A percentile compares a stretch with the other conserved stretches of the same genome.
phyloP scores from a whole-genome alignment of 192 early-diverging fungal genomes.

The Rhizophagus prolifer region DNA sequence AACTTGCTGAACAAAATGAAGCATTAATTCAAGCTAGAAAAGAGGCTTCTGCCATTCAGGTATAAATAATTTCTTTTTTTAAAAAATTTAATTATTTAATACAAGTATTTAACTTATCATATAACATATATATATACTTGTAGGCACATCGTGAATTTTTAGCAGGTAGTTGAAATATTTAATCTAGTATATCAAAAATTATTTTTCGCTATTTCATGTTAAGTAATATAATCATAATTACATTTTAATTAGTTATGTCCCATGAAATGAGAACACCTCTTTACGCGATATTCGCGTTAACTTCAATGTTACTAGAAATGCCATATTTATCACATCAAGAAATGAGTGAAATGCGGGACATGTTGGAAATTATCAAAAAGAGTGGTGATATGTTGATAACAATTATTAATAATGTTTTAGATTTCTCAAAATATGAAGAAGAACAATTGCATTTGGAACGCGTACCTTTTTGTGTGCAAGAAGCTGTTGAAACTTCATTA shows the following conservation, averaged over 20 bases:
- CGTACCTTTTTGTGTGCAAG: slow-evolving; percentile 60
- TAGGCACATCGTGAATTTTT: slow-evolving; percentile 23
- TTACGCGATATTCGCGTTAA: slow-evolving; percentile 22
- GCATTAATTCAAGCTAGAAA: slow-evolving; percentile 19
- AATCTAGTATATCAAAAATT: no score
- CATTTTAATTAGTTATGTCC: slow-evolving; percentile 10
- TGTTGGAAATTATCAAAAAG: slow-evolving; percentile 41
- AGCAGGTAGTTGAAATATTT: slow-evolving; percentile 2
- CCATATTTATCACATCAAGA: slow-evolving; percentile 2
- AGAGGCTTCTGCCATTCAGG: slow-evolving; percentile 23
- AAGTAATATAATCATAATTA: not conserved
- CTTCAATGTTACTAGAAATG: slow-evolving; percentile 16
- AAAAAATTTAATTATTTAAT: no score
- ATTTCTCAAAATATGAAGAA: slow-evolving; percentile 80
- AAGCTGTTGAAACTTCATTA: slow-evolving; percentile 39
- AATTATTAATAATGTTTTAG: slow-evolving; percentile 77
- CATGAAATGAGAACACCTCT: slow-evolving; percentile 20
- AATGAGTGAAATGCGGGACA: slow-evolving; percentile 7
- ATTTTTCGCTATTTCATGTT: not conserved
- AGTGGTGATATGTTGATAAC: slow-evolving; percentile 45
- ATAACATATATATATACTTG: not conserved
- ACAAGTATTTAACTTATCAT: no score
- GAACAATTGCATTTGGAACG: slow-evolving; percentile 67
- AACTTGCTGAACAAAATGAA: slow-evolving; percentile 19
- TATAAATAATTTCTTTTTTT: not conserved